Base-by-base conservation (phyloP, 345 rosid species). In the Sisymbrium irio region DNA sequence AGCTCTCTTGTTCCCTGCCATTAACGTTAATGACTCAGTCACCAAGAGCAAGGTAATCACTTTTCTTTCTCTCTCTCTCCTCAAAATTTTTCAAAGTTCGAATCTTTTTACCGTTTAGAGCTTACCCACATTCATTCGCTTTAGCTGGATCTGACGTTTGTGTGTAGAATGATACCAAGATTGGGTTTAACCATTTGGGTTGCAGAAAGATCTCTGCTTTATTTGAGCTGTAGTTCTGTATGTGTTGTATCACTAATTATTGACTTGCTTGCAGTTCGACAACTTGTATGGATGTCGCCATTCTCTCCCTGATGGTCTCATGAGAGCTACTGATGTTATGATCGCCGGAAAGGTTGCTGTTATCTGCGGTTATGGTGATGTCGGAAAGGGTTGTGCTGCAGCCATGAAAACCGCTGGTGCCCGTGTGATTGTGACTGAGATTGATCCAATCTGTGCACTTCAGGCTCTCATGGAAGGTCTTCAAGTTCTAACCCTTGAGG, bases 271-370 rank as follows among this genome's bases (percentile, higher is more conserved):
- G 46, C 84, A 86, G 90, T 86, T 88, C 6, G 91, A 86, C 18
- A 88, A 88, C 79, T 84, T 86, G 84, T 88, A 88, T 32, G 90
- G 93, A 32, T 92, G 98, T 83, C 98, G 98, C 44, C 98, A 92
- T 95, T 92, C 98, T 35, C 98, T 92, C 59, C 98, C 98, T 4
- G 98, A 92, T 64, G 98, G 98, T 72, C 82, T 92, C 86, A 92
- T 92, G 98, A 92, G 98, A 63, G 98, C 98, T 4, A 92, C 98
- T 12, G 98, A 92, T 80, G 97, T 92, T 15, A 93, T 93, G 98
- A 93, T 93, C 61, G 98, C 97, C 1, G 97, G 97, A 1, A 93
- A 92, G 80, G 85, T 90, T 18, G 96, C 83, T 11, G 88, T 88
- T 32, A 88, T 88, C 64, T 81, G 84, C 32, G 91, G 94, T 57